Evolutionary conservation across 2,329 filamentous ascomycete species (phyloP).

Genomic region (Mycocentrospora acerina): DNA sequence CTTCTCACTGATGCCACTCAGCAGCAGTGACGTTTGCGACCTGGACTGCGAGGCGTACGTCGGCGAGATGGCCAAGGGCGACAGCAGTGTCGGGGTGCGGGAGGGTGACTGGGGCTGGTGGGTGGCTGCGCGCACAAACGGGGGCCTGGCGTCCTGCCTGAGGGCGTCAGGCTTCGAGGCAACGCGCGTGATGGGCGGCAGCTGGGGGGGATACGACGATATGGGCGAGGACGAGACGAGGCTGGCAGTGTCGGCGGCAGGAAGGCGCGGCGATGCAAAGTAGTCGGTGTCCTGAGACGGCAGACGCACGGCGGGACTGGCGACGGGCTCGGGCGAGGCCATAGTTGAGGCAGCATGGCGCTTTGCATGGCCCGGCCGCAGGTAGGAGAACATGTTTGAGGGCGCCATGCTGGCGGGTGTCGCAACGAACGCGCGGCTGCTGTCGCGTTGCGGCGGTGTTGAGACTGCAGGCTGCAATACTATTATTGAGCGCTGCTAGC

Average conservation of each 20-base stretch:
- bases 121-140: constrained; percentile 10
- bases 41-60: constrained; percentile 31
- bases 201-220: constrained; percentile 40
- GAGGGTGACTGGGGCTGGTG: constrained; percentile 6
- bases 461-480: constrained; percentile 6
- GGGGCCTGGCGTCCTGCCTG: constrained; percentile 26
- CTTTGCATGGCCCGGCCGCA: constrained; percentile 41
- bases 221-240: constrained; percentile 37
- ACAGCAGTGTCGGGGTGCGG: constrained; percentile 22
- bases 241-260: constrained; percentile 26
- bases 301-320: constrained; percentile 26
- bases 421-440: constrained; percentile 15
- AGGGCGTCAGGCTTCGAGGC: constrained; percentile 18
- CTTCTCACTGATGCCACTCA: constrained; percentile 36
- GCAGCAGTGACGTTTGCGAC: constrained; percentile 37
- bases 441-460: constrained; percentile 18
- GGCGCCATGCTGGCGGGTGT: constrained; percentile 35
- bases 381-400: constrained; percentile 44
- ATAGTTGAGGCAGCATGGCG: constrained; percentile 38
- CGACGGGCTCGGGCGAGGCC: constrained; percentile 34
- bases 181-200: constrained; percentile 44
- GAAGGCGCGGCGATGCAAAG: constrained; percentile 32
- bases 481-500: constrained; percentile 4
- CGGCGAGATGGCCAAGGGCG: constrained; percentile 24
- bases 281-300: constrained; percentile 33